A percentile compares a stretch with the other conserved stretches of the same genome.
Evolutionary conservation across 1,139 yeast species (phyloP).

Genomic region (Scheffersomyces parashehatae): DNA sequence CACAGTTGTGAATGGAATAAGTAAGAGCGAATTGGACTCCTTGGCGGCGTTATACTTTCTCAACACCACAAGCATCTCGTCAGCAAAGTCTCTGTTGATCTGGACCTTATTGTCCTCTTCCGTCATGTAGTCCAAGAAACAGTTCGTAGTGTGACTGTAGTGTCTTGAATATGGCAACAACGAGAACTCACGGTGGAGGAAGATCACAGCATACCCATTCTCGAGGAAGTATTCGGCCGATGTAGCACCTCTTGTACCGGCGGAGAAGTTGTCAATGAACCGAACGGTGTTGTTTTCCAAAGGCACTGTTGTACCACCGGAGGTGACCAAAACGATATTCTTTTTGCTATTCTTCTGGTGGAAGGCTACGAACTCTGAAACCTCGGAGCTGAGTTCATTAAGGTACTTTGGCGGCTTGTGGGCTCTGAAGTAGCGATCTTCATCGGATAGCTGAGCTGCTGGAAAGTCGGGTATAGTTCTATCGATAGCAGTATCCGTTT

Average conservation of each 20-base stretch:
- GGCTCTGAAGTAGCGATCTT: conserved; percentile 68
- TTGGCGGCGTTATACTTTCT: conserved; percentile 64
- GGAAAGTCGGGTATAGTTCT: conserved; percentile 74
- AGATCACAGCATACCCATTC: conserved; percentile 86
- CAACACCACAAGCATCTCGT: conserved; percentile 64
- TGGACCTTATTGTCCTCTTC: conserved; percentile 54
- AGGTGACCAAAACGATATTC: conserved; percentile 77
- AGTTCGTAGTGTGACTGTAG: conserved; percentile 80
- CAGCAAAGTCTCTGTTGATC: conserved; percentile 61
- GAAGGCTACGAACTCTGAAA: conserved; percentile 57
- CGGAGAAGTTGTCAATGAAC: conserved; percentile 94
- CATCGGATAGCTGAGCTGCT: conserved; percentile 73
- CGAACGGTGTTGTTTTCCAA: conserved; percentile 94
- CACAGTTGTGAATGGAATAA: conserved; percentile 91
- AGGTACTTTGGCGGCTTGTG: conserved; percentile 78
- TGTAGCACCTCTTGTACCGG: conserved; percentile 97
- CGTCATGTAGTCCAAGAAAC: conserved; percentile 81
- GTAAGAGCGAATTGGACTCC: conserved; percentile 57
- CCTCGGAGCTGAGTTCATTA: conserved; percentile 56
- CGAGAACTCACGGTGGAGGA: conserved; percentile 88
- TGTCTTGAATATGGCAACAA: conserved; percentile 88
- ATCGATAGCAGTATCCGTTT: conserved; percentile 73
- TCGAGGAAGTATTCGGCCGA: conserved; percentile 90
- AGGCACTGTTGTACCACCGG: conserved; percentile 99
- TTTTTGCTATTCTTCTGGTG: conserved; percentile 43